A percentile compares a stretch with the other conserved stretches of the same genome.
Evolutionary conservation across 2,329 filamentous ascomycete species (phyloP).

Genomic region (Colletotrichum endophyticum): DNA sequence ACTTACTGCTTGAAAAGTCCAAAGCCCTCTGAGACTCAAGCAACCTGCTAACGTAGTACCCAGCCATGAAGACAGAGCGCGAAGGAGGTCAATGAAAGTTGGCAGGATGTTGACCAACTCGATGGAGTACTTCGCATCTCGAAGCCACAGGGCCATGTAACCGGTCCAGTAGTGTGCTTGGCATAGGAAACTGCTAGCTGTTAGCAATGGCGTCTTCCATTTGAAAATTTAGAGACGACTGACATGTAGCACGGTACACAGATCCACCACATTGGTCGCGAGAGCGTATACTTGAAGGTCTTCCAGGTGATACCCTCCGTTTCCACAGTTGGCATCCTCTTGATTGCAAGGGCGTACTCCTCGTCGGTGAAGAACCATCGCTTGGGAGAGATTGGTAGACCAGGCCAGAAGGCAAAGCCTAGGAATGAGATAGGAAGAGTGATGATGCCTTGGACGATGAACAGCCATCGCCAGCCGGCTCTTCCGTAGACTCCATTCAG

Average conservation of each 20-base stretch:
- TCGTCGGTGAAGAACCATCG: constrained; percentile 31
- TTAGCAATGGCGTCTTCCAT: not conserved
- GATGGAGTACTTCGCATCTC: constrained; percentile 13
- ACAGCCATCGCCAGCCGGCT: constrained; percentile 43
- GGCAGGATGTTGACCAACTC: constrained; percentile 19
- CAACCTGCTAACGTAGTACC: constrained; percentile 31
- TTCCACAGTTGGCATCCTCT: constrained; percentile 28
- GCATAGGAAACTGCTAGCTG: constrained; percentile 17
- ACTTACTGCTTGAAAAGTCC: constrained; percentile 28
- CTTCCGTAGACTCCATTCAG: constrained; percentile 52
- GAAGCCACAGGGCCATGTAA: constrained; percentile 24
- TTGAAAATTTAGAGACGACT: not conserved
- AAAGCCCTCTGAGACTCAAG: constrained; percentile 29
- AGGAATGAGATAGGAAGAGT: constrained; percentile 25
- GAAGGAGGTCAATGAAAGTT: constrained; percentile 29
- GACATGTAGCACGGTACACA: constrained; percentile 24
- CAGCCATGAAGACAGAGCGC: constrained; percentile 30
- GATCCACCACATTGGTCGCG: constrained; percentile 26
- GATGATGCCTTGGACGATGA: constrained; percentile 40
- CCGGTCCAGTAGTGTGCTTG: constrained; percentile 27
- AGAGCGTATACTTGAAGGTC: constrained; percentile 25
- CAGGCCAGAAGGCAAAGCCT: constrained; percentile 37
- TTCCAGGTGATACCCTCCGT: constrained; percentile 25
- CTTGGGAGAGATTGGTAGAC: constrained; percentile 31
- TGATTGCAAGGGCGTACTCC: constrained; percentile 28